phyloP scores from a whole-genome alignment of 1,139 yeast genomes.

The Saccharomyces hybrid region DNA sequence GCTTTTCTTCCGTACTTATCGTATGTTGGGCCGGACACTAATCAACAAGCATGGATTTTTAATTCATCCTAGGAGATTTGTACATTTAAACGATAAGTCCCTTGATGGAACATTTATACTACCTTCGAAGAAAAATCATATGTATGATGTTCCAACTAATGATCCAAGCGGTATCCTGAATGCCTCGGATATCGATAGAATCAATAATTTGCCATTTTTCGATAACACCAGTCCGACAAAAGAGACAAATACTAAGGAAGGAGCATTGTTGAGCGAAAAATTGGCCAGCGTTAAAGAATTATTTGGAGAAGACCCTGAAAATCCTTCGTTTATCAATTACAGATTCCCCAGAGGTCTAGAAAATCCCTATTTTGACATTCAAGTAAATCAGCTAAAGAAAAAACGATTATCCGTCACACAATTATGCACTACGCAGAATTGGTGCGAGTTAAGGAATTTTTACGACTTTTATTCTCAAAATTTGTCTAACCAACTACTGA shows the following conservation, averaged over 20 bases:
- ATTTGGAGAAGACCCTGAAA: constrained; percentile 8
- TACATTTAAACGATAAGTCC: neutral
- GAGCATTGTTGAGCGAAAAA: constrained; percentile 10
- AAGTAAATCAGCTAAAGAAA: constrained; percentile 5
- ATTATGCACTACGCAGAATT: constrained; percentile 36
- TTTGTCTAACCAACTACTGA: constrained; percentile 7
- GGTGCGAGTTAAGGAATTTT: constrained; percentile 47
- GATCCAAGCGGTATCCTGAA: neutral
- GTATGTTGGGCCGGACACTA: neutral
- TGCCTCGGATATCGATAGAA: neutral
- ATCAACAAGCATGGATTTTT: neutral
- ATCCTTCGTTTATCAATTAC: constrained; percentile 6
- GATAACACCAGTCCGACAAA: neutral
- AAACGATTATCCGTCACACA: constrained; percentile 37
- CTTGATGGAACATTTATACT: neutral
- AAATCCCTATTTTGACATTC: constrained; percentile 17
- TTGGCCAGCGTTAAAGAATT: constrained; percentile 8
- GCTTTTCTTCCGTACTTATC: neutral
- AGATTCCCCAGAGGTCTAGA: constrained; percentile 7
- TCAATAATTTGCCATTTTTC: neutral
- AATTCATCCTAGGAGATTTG: neutral
- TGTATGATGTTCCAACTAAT: neutral
- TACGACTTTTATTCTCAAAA: constrained; percentile 37
- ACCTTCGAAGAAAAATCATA: neutral
- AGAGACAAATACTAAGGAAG: neutral